These are phyloP conservation scores for Pseudogymnoascus sp. DNA, from an alignment of 2,329 filamentous ascomycete species.

Conservation along the genomic window DNA sequence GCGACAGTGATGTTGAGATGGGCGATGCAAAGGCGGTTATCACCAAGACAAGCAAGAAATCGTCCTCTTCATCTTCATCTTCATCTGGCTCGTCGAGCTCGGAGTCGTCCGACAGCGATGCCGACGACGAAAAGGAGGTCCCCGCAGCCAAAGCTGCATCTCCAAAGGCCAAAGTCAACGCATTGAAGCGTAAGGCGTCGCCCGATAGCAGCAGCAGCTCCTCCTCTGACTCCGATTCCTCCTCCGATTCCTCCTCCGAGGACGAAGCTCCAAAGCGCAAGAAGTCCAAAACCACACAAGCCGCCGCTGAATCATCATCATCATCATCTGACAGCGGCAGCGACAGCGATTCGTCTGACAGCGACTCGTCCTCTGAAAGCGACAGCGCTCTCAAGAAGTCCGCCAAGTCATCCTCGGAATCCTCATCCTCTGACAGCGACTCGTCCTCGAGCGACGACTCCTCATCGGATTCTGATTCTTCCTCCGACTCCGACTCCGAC, in stretches of 20 bases:
- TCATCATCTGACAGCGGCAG: slow-evolving; percentile 19
- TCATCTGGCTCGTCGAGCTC: slow-evolving; percentile 32
- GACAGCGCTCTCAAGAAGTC: slow-evolving; percentile 1
- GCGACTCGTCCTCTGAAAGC: neutral
- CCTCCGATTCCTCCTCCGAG: slow-evolving; percentile 31
- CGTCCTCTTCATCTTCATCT: slow-evolving; percentile 28
- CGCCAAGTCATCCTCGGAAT: neutral
- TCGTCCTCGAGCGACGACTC: neutral
- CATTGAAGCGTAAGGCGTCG: slow-evolving; percentile 48
- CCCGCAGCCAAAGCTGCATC: slow-evolving; percentile 21
- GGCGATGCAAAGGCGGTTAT: slow-evolving; percentile 25
- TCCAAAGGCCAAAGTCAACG: slow-evolving; percentile 30
- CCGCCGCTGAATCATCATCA: slow-evolving; percentile 33
- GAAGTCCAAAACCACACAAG: slow-evolving; percentile 36
- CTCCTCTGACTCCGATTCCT: slow-evolving; percentile 26
- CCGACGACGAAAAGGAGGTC: slow-evolving; percentile 40
- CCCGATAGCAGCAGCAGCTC: slow-evolving; percentile 32
- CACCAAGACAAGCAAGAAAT: slow-evolving; percentile 27
- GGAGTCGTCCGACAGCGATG: slow-evolving; percentile 40
- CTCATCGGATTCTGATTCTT: slow-evolving; percentile 14
- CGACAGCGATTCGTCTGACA: slow-evolving; percentile 27
- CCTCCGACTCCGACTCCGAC: slow-evolving; percentile 22
- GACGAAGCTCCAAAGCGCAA: slow-evolving; percentile 40
- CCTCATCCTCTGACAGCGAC: slow-evolving; percentile 6
- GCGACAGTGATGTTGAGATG: slow-evolving; percentile 31